These are phyloP conservation scores for Calonectria montana DNA, from an alignment of 2,329 filamentous ascomycete genomes.

Conservation along the genomic window DNA sequence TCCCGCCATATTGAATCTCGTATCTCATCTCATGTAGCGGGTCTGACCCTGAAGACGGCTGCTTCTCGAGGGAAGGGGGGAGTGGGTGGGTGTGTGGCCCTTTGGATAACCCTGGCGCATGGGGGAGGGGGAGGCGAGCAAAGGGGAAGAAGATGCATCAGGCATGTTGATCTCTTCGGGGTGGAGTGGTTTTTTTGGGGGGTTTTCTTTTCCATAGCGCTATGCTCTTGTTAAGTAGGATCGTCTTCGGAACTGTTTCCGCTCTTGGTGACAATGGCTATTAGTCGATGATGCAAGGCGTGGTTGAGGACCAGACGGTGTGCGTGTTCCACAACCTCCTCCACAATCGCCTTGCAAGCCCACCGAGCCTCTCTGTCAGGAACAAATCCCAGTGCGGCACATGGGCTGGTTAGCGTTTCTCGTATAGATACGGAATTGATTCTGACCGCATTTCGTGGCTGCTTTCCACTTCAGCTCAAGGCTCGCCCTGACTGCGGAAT, in stretches of 20 bases:
- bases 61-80: neutral
- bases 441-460: neutral
- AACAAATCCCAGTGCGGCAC: neutral
- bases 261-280: neutral
- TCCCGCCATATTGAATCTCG: neutral
- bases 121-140: neutral
- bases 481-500: neutral
- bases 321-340: neutral
- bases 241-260: constrained; percentile 13
- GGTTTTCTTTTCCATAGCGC: neutral
- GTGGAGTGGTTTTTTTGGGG: neutral
- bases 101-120: neutral
- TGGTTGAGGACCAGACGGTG: neutral
- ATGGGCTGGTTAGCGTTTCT: neutral
- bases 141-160: too few relatives aligned
- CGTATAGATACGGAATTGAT: neutral
- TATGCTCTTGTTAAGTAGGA: neutral
- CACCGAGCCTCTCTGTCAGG: neutral
- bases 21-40: neutral
- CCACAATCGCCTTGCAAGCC: neutral
- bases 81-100: neutral
- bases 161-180: neutral
- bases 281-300: neutral
- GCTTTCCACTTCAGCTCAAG: neutral
- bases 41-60: neutral